A percentile compares a stretch with the other conserved stretches of the same genome.
Evolutionary conservation across 148 eudicot species (phyloP).

Genomic region (Rhododendron kiyosumense): DNA sequence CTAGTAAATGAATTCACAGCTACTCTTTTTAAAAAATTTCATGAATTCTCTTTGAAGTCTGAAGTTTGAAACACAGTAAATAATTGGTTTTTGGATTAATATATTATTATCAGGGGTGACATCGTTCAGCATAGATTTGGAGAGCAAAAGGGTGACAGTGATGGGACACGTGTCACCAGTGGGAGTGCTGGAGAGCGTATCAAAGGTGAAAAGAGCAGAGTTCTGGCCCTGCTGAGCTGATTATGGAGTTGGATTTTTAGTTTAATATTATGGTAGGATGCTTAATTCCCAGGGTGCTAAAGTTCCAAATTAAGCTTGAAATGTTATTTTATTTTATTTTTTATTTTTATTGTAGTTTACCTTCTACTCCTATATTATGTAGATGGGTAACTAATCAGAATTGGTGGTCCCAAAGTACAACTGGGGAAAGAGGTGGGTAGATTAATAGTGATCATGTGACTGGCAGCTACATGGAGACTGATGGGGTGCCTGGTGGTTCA

Average conservation of each 20-base stretch:
- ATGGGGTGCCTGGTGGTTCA: background rate
- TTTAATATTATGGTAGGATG: no score
- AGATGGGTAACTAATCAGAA: background rate
- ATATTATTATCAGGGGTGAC: conserved; percentile 47
- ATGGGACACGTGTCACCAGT: conserved; percentile 66
- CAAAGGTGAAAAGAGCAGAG: conserved; percentile 76
- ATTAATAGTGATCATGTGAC: conserved; percentile 4
- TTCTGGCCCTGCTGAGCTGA: conserved; percentile 40
- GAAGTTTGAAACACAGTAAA: background rate
- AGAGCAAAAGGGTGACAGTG: conserved; percentile 64
- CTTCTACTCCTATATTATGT: background rate
- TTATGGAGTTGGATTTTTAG: background rate
- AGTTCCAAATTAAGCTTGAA: background rate
- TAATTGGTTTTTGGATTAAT: background rate
- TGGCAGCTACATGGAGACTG: conserved; percentile 2
- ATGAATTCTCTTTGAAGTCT: background rate
- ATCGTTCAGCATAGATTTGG: conserved; percentile 66
- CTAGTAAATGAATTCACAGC: no score
- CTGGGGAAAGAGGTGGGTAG: background rate
- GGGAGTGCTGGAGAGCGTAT: conserved; percentile 65
- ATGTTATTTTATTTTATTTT: no score
- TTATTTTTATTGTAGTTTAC: background rate
- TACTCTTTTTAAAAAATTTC: no score
- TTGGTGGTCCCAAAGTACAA: background rate
- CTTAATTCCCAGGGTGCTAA: background rate